These are phyloP conservation scores for Cenchrus americanus DNA, from an alignment of 176 grass and related monocot genomes.

Conservation along the genomic window DNA sequence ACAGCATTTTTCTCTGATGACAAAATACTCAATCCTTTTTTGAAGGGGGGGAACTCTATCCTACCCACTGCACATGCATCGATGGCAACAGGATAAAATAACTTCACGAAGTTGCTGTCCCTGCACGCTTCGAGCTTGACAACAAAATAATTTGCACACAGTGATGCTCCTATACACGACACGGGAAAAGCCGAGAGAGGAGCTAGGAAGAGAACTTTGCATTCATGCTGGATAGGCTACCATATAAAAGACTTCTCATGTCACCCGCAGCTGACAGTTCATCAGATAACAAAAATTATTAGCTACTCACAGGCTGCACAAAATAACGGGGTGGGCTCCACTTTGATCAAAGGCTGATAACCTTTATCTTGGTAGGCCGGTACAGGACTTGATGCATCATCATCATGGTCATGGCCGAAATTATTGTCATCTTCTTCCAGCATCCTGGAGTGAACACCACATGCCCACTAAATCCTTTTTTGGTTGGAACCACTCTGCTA, in stretches of 20 bases:
- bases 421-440: constrained; percentile 25
- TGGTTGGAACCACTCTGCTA: constrained; percentile 19
- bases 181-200: not conserved
- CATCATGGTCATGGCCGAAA: constrained; percentile 25
- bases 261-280: constrained; percentile 16
- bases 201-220: not conserved
- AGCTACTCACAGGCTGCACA: not conserved
- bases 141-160: not conserved
- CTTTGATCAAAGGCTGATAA: constrained; percentile 14
- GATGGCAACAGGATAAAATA: not conserved
- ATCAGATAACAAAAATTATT: not conserved
- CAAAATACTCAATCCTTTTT: not conserved
- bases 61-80: not conserved
- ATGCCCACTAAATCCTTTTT: constrained; percentile 4
- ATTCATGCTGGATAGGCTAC: not conserved
- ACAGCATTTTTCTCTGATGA: not conserved
- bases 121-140: constrained; percentile 35
- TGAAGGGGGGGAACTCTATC: not conserved
- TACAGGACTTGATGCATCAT: not conserved
- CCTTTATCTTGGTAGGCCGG: constrained; percentile 13
- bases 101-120: constrained; percentile 11
- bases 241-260: not conserved
- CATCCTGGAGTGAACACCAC: not conserved
- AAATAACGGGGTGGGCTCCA: constrained; percentile 24
- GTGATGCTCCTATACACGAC: constrained; percentile 1